phyloP scores from a whole-genome alignment of 2,329 filamentous ascomycete genomes.

The Leptosphaerulina australis region DNA sequence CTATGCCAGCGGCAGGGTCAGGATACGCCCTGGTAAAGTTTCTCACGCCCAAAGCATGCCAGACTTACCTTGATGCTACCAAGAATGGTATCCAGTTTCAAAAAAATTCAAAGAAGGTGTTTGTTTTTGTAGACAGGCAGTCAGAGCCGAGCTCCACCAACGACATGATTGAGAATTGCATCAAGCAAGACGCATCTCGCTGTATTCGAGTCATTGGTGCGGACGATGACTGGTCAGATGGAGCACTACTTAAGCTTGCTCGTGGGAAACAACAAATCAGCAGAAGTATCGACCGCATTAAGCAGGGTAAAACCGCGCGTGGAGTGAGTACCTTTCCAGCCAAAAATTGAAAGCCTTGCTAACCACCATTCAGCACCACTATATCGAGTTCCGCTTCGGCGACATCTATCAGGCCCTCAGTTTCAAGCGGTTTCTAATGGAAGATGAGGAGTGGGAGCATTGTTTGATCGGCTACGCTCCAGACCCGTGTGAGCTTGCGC shows the following conservation, averaged over 20 bases:
- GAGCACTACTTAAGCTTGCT: slow-evolving; percentile 48
- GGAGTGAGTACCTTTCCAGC: slow-evolving; percentile 45
- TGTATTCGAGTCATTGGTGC: slow-evolving; percentile 54
- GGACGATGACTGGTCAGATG: slow-evolving; percentile 49
- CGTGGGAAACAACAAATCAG: slow-evolving; percentile 38
- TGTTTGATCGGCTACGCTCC: slow-evolving; percentile 52
- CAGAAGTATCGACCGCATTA: slow-evolving; percentile 54
- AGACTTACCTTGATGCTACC: slow-evolving; percentile 43
- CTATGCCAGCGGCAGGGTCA: slow-evolving; percentile 32
- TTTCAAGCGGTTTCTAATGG: slow-evolving; percentile 51
- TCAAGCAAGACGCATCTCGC: slow-evolving; percentile 52
- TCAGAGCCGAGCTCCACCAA: slow-evolving; percentile 44
- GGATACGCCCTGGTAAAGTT: slow-evolving; percentile 41
- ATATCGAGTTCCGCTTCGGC: slow-evolving; percentile 57
- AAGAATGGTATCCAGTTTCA: slow-evolving; percentile 42
- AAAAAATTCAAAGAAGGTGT: slow-evolving; percentile 25
- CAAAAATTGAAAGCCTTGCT: slow-evolving; percentile 1
- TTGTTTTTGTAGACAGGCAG: slow-evolving; percentile 40
- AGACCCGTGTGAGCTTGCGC: slow-evolving; percentile 51
- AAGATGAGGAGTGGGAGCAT: slow-evolving; percentile 54
- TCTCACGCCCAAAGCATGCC: slow-evolving; percentile 40
- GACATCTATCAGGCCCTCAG: slow-evolving; percentile 54
- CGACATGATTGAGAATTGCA: slow-evolving; percentile 50
- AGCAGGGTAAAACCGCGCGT: slow-evolving; percentile 49
- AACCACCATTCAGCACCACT: slow-evolving; percentile 44